These are phyloP conservation scores for Cytospora piceicola DNA, from an alignment of 2,329 filamentous ascomycete genomes.

Conservation along the genomic window DNA sequence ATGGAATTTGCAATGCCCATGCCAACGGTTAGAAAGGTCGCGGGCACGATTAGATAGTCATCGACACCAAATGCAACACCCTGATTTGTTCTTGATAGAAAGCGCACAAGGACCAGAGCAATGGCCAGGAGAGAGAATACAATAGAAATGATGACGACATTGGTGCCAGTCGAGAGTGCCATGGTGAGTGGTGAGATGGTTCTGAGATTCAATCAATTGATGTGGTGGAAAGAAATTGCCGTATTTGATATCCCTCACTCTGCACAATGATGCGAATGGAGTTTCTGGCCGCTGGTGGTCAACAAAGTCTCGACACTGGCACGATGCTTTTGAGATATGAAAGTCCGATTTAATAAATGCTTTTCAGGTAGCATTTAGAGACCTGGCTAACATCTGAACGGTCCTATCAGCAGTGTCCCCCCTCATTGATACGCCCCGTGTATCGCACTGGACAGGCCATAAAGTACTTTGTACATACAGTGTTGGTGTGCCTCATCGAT, in stretches of 20 bases:
- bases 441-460: neutral
- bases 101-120: neutral
- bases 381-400: neutral
- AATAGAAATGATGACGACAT: constrained; percentile 6
- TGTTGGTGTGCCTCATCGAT: neutral
- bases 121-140: constrained; percentile 6
- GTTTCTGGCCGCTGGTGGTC: neutral
- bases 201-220: too few species aligned
- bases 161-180: constrained; percentile 4
- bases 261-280: neutral
- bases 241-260: neutral
- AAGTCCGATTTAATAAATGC: neutral
- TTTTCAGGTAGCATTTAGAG: neutral
- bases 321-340: neutral
- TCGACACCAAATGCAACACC: neutral
- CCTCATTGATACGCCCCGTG: neutral
- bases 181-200: neutral
- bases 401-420: neutral
- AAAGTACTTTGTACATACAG: neutral
- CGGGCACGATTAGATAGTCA: constrained; percentile 3
- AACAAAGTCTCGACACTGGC: neutral
- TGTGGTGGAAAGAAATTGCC: neutral
- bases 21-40: neutral
- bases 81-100: neutral
- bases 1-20: constrained; percentile 1